Evolutionary conservation across 768 basidiomycete genomes (phyloP), one percentile per base, ranked within the genome.

Genomic region (Boletus vinaceobasis): DNA sequence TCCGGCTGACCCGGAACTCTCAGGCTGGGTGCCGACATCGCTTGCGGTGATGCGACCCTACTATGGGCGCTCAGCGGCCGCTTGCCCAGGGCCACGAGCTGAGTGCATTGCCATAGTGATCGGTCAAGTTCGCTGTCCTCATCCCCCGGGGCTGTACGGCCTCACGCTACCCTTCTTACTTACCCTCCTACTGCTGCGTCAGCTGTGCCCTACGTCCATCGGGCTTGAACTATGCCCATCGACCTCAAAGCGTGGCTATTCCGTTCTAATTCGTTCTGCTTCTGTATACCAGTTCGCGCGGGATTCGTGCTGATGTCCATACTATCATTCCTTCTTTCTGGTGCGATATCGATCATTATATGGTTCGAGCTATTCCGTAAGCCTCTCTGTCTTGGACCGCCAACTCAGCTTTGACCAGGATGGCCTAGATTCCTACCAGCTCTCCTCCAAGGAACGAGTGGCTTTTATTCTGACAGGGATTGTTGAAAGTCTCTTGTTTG

Each of bases 311-410:
- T 79, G 42, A 77, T 84, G 74, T 75, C 83, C 29, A 53, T 78
- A 3, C 66, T 86, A 8, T 79, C 79, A 1, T 77, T 85, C 50
- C 58, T 85, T 19, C 69, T 86, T 31, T 74, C 83, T 8, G 85
- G 80, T 2, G 55, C 79, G 17, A 71, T 87, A 32, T 74, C 82
- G 3, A 66, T 81, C 57, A 63, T 81, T 35, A 61, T 85, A 26
- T 88, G 85, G 86, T 84, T 81, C 65, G 82, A 86, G 64, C 68
- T 86, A 17, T 74, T 73, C 23, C 76, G 86, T 86, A 55, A 55
- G 84, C 75, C 17, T 44, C 43, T 14, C 37, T 19, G 10, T 31
- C 38, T 9, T 4, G 14, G 23, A 10, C 15, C 2, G 6, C n/a
- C 44, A 2, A 7, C 31, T 2, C 31, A 48, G 40, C n/a, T 48